Base-by-base conservation (phyloP, 345 rosid genomes). In the Rhodamnia argentea region DNA sequence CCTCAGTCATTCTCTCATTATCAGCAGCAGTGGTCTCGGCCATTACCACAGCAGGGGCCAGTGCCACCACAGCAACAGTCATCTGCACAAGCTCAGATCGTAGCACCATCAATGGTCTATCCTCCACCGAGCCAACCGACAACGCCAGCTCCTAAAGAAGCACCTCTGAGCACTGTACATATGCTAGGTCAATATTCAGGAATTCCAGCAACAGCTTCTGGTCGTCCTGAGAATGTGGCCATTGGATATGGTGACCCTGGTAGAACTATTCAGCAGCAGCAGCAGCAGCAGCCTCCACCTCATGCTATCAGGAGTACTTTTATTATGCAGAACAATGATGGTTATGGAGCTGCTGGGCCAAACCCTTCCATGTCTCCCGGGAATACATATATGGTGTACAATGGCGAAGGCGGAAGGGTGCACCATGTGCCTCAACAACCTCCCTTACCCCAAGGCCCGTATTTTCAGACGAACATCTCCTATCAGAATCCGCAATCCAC, bases 21-120 rank as follows among this genome's bases (percentile, higher is more conserved):
- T 89, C 96, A 92, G 88, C 96, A 93, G 86, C 96, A 92, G 86
- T 94, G 96, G 95, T 90, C 91, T 12, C 96, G 90, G 89, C 97
- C 92, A 87, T 56, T 91, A 83, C 90, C 92, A 37, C 93, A 91
- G 92, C 47, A 70, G 81, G 47, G 3, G 4, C 26, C 47, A 70
- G 87, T 57, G 59, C 92, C 88, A 85, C 85, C 89, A 75, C 89
- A 90, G 27, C 96, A 91, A 78, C 95, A 87, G 85, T 85, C 94
- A 58, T 81, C 93, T 9, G 59, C 91, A 87, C 96, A 91, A 86
- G 90, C 91, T 60, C 99, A 95, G 89, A 89, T 92, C 42, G 94
- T 95, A 88, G 90, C 96, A 8, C 89, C 93, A 74, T 89, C 98
- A 37, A 86, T 92, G 24, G 92, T 91, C 78, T 96, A 95, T 86